These are phyloP conservation scores for Achlya hypogyna DNA, from an alignment of 352 stramenopile genomes.

Conservation along the genomic window DNA sequence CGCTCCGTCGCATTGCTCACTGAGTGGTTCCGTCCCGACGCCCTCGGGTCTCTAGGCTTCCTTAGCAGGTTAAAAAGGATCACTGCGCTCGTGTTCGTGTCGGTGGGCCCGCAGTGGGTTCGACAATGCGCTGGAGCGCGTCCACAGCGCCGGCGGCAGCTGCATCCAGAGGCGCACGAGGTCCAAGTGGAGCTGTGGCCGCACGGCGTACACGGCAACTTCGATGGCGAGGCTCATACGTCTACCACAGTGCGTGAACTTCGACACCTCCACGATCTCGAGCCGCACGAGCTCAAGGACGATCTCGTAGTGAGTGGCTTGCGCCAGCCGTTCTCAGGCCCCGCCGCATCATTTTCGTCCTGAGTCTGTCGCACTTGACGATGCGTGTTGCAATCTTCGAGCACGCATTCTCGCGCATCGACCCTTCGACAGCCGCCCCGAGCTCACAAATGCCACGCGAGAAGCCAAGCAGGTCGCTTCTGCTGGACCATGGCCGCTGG, in stretches of 20 bases:
- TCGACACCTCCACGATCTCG: slow-evolving; percentile 87
- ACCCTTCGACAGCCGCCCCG: slow-evolving; percentile 59
- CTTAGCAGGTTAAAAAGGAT: slow-evolving; percentile 67
- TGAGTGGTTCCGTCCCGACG: slow-evolving; percentile 31
- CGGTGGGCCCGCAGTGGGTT: slow-evolving; percentile 44
- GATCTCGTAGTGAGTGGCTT: slow-evolving; percentile 94
- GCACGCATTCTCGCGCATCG: slow-evolving; percentile 82
- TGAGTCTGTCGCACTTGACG: slow-evolving; percentile 94
- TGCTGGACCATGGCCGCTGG: slow-evolving; percentile 58
- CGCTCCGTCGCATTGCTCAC: slow-evolving; percentile 92
- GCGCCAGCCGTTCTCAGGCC: slow-evolving; percentile 91
- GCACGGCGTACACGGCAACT: slow-evolving; percentile 94
- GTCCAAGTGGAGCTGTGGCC: slow-evolving; percentile 86
- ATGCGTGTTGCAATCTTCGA: slow-evolving; percentile 95
- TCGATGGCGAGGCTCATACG: slow-evolving; percentile 93
- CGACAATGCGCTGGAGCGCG: slow-evolving; percentile 75
- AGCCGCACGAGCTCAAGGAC: slow-evolving; percentile 92
- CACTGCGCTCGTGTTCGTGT: slow-evolving; percentile 79
- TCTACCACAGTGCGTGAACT: slow-evolving; percentile 93
- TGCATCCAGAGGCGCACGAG: slow-evolving; percentile 86
- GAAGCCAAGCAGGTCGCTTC: slow-evolving; percentile 79
- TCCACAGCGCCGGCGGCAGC: slow-evolving; percentile 91
- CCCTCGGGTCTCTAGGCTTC: slow-evolving; percentile 56
- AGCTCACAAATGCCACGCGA: slow-evolving; percentile 68
- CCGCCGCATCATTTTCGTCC: slow-evolving; percentile 91